phyloP scores from a whole-genome alignment of 2,329 filamentous ascomycete species.

The Rhexocercosporidium sp. region DNA sequence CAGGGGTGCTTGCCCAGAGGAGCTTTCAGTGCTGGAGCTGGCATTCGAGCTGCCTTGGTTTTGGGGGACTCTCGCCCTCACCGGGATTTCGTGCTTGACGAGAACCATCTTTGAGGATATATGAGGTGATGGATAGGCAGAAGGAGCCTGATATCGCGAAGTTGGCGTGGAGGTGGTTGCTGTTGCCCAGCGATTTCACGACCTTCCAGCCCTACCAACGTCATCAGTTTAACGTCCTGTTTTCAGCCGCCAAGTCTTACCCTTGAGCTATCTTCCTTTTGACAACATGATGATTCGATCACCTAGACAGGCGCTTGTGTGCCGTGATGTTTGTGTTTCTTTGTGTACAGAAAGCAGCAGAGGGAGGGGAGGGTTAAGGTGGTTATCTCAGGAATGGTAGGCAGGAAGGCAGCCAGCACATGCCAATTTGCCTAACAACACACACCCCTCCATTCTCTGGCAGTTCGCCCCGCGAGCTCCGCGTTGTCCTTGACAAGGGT shows the following conservation, averaged over 20 bases:
- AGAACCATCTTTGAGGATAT: slow-evolving; percentile 11
- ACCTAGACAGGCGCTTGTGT: neutral
- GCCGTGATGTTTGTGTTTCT: neutral
- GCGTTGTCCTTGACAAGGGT: neutral
- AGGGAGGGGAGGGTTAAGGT: neutral
- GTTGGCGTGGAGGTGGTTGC: neutral
- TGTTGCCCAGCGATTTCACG: neutral
- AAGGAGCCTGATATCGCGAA: neutral
- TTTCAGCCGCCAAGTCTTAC: slow-evolving; percentile 8
- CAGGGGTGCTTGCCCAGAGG: neutral
- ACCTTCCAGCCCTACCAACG: neutral
- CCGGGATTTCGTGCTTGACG: slow-evolving; percentile 1
- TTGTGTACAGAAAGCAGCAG: neutral
- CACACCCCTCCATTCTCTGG: too few species aligned
- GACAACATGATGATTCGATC: neutral
- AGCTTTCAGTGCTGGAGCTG: neutral
- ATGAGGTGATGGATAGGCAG: neutral
- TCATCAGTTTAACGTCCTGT: slow-evolving; percentile 7
- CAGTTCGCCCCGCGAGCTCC: neutral
- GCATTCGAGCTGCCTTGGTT: neutral
- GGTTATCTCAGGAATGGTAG: slow-evolving; percentile 1
- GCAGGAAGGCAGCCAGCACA: neutral
- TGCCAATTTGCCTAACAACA: neutral
- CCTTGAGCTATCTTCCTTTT: slow-evolving; percentile 2
- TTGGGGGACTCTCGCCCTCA: neutral